A percentile compares a stretch with the other conserved stretches of the same genome.
Evolutionary conservation across 192 early-diverging fungal genomes (phyloP).

Genomic region (Coemansia nantahalensis): DNA sequence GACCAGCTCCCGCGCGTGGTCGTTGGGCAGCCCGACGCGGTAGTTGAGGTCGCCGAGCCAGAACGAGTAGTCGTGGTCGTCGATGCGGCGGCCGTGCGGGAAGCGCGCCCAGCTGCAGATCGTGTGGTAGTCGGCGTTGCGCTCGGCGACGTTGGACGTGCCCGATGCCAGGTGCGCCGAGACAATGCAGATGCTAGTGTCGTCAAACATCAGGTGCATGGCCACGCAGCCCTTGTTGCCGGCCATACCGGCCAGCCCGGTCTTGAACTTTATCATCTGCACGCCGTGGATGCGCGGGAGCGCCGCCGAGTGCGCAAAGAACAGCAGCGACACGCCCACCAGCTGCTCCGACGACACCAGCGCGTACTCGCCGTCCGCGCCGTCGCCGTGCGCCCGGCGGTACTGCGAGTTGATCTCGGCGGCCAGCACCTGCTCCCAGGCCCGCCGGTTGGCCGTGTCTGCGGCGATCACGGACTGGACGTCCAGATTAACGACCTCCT

Average conservation of each 20-base stretch:
- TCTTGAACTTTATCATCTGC: slow-evolving; percentile 85
- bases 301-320: slow-evolving; percentile 74
- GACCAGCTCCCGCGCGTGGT: slow-evolving; percentile 55
- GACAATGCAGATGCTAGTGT: slow-evolving; percentile 87
- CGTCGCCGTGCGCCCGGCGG: slow-evolving; percentile 13
- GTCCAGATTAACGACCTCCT: slow-evolving; percentile 95
- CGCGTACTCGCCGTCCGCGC: slow-evolving; percentile 61
- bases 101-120: slow-evolving; percentile 77
- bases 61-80: slow-evolving; percentile 75
- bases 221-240: slow-evolving; percentile 98
- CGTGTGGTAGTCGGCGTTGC: slow-evolving; percentile 81
- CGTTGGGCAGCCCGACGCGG: slow-evolving; percentile 72
- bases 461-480: slow-evolving; percentile 64
- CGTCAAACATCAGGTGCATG: slow-evolving; percentile 79
- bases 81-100: slow-evolving; percentile 60
- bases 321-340: slow-evolving; percentile 85
- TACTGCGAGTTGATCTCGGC: slow-evolving; percentile 37
- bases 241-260: slow-evolving; percentile 91
- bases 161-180: slow-evolving; percentile 95
- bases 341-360: slow-evolving; percentile 83
- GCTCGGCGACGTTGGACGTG: slow-evolving; percentile 65
- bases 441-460: slow-evolving; percentile 59
- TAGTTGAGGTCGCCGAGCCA: slow-evolving; percentile 98
- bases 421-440: slow-evolving; percentile 37
- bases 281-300: slow-evolving; percentile 74